phyloP scores from a whole-genome alignment of 495 filamentous ascomycete genomes.

The Lophiotrema nucula region DNA sequence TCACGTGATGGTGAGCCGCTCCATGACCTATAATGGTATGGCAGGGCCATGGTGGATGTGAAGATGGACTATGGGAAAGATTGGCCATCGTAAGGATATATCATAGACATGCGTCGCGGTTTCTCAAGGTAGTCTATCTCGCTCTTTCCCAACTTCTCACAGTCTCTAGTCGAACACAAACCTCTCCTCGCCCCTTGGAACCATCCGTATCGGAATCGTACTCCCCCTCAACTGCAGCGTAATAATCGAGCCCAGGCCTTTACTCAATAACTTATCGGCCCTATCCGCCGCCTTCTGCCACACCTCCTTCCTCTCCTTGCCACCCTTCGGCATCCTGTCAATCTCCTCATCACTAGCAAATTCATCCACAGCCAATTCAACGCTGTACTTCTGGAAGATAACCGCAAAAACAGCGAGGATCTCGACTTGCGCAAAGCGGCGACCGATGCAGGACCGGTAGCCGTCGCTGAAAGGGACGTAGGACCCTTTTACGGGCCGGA shows the following conservation, averaged over 20 bases:
- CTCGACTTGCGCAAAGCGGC: constrained; percentile 76
- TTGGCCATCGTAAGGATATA: too few relatives aligned
- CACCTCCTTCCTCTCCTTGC: constrained; percentile 47
- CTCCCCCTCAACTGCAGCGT: constrained; percentile 63
- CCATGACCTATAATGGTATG: too few relatives aligned
- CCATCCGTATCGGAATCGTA: constrained; percentile 58
- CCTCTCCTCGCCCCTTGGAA: constrained; percentile 58
- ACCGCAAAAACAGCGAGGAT: constrained; percentile 65
- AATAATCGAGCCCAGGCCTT: constrained; percentile 52
- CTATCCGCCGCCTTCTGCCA: constrained; percentile 56
- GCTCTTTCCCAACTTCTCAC: too few relatives aligned
- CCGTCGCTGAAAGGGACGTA: constrained; percentile 76
- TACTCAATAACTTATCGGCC: constrained; percentile 46
- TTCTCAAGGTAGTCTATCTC: too few relatives aligned
- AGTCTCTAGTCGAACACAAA: constrained; percentile 46
- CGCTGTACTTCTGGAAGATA: constrained; percentile 61
- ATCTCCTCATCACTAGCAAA: constrained; percentile 63
- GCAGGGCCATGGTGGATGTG: too few relatives aligned
- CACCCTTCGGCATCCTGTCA: constrained; percentile 47
- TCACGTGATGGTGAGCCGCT: too few relatives aligned
- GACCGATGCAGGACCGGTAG: constrained; percentile 64
- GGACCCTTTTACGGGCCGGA: constrained; percentile 60
- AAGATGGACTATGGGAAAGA: too few relatives aligned
- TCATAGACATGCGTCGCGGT: too few relatives aligned
- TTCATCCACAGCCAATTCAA: constrained; percentile 64